Evolutionary conservation across 2,329 filamentous ascomycete genomes (phyloP).

Genomic region (Ophiocordyceps camponoti-floridani): DNA sequence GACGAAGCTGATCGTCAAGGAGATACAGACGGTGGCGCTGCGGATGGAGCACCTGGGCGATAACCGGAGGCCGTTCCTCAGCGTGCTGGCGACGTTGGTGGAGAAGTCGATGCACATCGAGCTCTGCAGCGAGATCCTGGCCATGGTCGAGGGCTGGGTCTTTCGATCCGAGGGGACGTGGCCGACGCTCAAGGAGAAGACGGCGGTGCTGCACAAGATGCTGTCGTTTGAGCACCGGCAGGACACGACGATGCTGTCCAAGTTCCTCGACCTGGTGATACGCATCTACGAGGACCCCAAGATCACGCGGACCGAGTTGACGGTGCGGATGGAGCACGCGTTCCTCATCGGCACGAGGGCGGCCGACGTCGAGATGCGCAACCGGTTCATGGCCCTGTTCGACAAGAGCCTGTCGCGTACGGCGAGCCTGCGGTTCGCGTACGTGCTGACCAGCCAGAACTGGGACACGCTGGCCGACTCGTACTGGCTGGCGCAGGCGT

Average conservation of each 20-base stretch:
- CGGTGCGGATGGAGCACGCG: constrained; percentile 91
- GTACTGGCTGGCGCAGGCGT: constrained; percentile 93
- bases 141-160: constrained; percentile 90
- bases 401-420: constrained; percentile 88
- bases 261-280: constrained; percentile 91
- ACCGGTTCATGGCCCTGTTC: constrained; percentile 91
- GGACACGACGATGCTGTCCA: constrained; percentile 72
- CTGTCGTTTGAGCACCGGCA: constrained; percentile 75
- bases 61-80: constrained; percentile 81
- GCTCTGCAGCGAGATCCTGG: constrained; percentile 81
- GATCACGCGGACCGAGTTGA: constrained; percentile 86
- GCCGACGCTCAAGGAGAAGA: constrained; percentile 97
- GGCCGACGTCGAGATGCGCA: constrained; percentile 89
- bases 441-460: constrained; percentile 81
- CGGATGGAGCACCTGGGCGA: constrained; percentile 89
- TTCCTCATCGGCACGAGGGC: constrained; percentile 92
- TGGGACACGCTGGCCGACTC: constrained; percentile 92
- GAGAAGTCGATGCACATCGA: constrained; percentile 81
- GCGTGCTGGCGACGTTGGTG: constrained; percentile 82
- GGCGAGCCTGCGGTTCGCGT: constrained; percentile 72
- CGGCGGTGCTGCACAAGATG: constrained; percentile 98
- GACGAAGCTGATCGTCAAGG: constrained; percentile 81
- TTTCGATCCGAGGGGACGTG: constrained; percentile 90
- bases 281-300: constrained; percentile 96
- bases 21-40: constrained; percentile 78